Evolutionary conservation across 805 yeast species (phyloP).

Genomic region (Nakazawaea siamensis): DNA sequence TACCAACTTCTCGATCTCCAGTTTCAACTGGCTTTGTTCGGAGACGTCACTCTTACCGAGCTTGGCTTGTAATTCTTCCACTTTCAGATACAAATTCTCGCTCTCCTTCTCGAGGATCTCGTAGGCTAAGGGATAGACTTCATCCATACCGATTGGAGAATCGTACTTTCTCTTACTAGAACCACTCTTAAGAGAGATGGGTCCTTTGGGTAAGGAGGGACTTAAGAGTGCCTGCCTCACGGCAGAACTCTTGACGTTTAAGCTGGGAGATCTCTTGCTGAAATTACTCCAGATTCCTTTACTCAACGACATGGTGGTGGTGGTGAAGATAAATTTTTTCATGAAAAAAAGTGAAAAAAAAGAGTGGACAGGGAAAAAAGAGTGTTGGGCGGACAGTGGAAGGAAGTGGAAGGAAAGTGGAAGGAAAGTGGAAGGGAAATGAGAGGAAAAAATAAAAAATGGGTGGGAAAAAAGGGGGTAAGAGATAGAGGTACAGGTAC

Average conservation of each 20-base stretch:
- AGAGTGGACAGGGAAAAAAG: not conserved
- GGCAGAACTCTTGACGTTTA: slow-evolving; percentile 20
- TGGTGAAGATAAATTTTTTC: not conserved
- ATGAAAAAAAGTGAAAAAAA: not conserved
- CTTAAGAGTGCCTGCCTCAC: slow-evolving; percentile 22
- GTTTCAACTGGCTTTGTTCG: slow-evolving; percentile 17
- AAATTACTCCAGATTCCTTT: slow-evolving; percentile 29
- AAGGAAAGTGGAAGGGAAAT: no score
- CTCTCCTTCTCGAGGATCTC: slow-evolving; percentile 44
- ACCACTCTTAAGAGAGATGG: slow-evolving; percentile 38
- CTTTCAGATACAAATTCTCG: slow-evolving; percentile 27
- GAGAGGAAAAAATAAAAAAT: no score
- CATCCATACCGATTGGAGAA: slow-evolving; percentile 63
- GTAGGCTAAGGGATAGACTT: slow-evolving; percentile 65
- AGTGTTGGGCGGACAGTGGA: not conserved
- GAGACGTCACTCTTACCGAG: slow-evolving; percentile 12
- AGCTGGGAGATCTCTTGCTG: slow-evolving; percentile 22
- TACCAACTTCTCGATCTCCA: slow-evolving; percentile 22
- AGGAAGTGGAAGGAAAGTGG: not conserved
- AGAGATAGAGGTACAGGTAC: no score
- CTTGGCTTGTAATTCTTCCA: slow-evolving; percentile 27
- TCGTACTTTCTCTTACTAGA: slow-evolving; percentile 43
- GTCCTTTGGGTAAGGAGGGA: slow-evolving; percentile 35
- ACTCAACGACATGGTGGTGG: slow-evolving; percentile 16
- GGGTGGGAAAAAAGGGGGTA: no score